Percentiles rank a stretch among this genome's conserved stretches.
Evolutionary conservation across 768 basidiomycete species (phyloP).

Genomic region (Pleurotus tuoliensis): DNA sequence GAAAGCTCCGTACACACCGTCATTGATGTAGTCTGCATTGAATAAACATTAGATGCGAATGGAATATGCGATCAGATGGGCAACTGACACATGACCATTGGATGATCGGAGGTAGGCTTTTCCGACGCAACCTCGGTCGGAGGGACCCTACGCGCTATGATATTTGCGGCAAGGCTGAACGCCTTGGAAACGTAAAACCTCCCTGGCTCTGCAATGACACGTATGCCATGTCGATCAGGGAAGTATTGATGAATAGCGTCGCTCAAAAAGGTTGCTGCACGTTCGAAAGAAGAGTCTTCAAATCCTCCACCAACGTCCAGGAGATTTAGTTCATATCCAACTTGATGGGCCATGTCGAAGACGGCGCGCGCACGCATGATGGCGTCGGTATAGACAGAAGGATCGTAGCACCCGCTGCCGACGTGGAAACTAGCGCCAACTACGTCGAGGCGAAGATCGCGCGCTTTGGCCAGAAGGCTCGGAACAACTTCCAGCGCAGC

Average conservation of each 20-base stretch:
- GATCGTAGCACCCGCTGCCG: slow-evolving; percentile 94
- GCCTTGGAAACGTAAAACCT: slow-evolving; percentile 91
- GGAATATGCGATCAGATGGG: slow-evolving; percentile 27
- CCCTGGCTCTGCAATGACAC: slow-evolving; percentile 94
- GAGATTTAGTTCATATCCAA: slow-evolving; percentile 77
- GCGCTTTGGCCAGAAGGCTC: slow-evolving; percentile 72
- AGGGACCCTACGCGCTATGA: slow-evolving; percentile 83
- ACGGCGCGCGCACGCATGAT: slow-evolving; percentile 75
- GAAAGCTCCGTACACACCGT: slow-evolving; percentile 96
- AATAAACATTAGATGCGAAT: slow-evolving; percentile 11
- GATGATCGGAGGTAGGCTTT: slow-evolving; percentile 27
- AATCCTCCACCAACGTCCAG: slow-evolving; percentile 98
- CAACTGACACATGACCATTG: slow-evolving; percentile 84
- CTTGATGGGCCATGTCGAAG: slow-evolving; percentile 82
- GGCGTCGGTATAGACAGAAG: slow-evolving; percentile 86
- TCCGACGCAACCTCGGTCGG: slow-evolving; percentile 23
- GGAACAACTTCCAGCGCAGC: slow-evolving; percentile 81
- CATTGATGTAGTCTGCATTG: slow-evolving; percentile 92
- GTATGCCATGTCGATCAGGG: slow-evolving; percentile 63
- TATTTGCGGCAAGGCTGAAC: slow-evolving; percentile 88
- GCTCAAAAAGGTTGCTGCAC: slow-evolving; percentile 67
- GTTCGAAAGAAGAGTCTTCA: slow-evolving; percentile 82
- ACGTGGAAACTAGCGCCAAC: slow-evolving; percentile 98
- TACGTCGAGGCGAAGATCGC: slow-evolving; percentile 76
- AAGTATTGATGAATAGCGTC: slow-evolving; percentile 76